Conservation (phyloP, 192 early-diverging fungal genomes). For the Phlyctochytrium planicorne region DNA sequence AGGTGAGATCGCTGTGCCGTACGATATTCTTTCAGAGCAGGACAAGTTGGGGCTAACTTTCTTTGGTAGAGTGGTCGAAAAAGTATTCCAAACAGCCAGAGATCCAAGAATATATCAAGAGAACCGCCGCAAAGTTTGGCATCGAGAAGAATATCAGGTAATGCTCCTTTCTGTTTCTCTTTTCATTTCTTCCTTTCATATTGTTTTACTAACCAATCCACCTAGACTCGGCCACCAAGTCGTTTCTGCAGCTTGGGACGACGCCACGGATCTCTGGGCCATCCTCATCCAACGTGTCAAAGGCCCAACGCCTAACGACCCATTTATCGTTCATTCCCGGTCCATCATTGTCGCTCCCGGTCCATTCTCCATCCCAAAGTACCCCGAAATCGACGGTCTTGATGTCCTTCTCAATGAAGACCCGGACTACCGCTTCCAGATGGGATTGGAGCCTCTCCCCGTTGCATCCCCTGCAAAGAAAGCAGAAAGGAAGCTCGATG, state of each 20-base stretch:
- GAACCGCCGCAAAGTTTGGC: constrained; percentile 3
- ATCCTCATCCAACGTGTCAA: background rate
- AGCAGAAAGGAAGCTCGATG: constrained; percentile 11
- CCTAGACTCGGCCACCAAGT: constrained; percentile 15
- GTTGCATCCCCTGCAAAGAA: background rate
- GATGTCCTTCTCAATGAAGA: too few species aligned
- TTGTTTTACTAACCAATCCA: too few species aligned
- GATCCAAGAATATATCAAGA: background rate
- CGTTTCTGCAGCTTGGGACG: background rate
- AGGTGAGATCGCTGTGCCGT: too few species aligned
- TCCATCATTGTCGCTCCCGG: constrained; percentile 23
- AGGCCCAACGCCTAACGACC: background rate
- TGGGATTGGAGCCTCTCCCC: too few species aligned
- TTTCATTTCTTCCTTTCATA: too few species aligned
- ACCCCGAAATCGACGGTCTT: constrained; percentile 13
- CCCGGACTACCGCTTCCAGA: too few species aligned
- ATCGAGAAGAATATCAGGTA: background rate
- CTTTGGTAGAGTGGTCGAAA: background rate
- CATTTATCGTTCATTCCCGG: constrained; percentile 1
- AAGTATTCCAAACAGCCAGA: background rate
- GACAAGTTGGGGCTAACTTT: too few species aligned
- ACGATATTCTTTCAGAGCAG: too few species aligned
- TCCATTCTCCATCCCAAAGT: constrained; percentile 18
- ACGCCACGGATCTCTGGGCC: constrained; percentile 8
- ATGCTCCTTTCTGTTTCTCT: too few species aligned